Conservation (phyloP, 139 green algal species). For the Deuterostichococcus epilithicus region DNA sequence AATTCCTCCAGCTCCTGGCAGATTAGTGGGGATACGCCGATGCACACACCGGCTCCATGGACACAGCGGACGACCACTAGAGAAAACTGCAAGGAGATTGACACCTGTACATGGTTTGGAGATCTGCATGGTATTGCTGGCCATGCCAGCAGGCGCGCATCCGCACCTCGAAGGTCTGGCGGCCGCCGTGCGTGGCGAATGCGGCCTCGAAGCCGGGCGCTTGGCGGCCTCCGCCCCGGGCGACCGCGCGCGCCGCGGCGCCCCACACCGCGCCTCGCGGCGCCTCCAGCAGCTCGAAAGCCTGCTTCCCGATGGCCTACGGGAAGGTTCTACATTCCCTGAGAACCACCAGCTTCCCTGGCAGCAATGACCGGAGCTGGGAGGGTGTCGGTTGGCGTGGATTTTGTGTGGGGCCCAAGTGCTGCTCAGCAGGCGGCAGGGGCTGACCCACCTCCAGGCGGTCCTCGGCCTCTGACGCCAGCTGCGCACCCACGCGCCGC, state of each 20-base stretch:
- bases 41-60: no score
- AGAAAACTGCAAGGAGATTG: no score
- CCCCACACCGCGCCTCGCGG: background rate
- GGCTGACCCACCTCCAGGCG: background rate
- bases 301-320: background rate
- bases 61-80: no score
- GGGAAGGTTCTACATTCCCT: background rate
- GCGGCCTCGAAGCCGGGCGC: slow-evolving; percentile 4
- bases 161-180: slow-evolving; percentile 8
- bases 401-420: background rate
- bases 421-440: background rate
- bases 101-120: no score
- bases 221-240: background rate
- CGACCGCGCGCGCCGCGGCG: background rate
- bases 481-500: background rate
- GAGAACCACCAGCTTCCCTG: slow-evolving; percentile 7
- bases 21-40: no score
- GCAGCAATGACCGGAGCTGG: background rate
- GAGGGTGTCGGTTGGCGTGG: background rate
- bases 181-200: slow-evolving; percentile 16
- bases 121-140: no score
- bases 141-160: no score
- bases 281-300: background rate
- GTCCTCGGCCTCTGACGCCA: background rate
- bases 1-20: background rate